phyloP scores from a whole-genome alignment of 2,329 filamentous ascomycete genomes.

The Amylocarpus encephaloides region DNA sequence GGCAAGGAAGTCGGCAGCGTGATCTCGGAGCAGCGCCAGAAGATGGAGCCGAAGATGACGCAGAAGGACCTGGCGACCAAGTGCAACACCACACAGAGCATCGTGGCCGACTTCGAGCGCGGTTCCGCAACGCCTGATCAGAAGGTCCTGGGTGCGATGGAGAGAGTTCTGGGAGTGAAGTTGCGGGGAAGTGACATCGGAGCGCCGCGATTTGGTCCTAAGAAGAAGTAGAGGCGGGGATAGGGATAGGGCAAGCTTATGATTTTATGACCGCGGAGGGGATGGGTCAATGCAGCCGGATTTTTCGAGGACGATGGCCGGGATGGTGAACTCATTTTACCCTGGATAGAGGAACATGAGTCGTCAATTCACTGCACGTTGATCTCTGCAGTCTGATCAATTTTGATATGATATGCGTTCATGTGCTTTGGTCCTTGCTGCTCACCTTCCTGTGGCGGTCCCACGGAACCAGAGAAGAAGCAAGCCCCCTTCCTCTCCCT shows the following conservation, averaged over 20 bases:
- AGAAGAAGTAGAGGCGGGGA: constrained; percentile 22
- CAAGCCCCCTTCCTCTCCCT: too few relatives aligned
- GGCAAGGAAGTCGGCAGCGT: constrained; percentile 74
- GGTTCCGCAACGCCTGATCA: constrained; percentile 75
- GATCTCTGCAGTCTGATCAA: too few relatives aligned
- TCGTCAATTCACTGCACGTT: too few relatives aligned
- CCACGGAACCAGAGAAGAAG: too few relatives aligned
- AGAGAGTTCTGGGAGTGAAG: constrained; percentile 82
- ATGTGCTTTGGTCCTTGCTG: too few relatives aligned
- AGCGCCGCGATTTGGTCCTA: constrained; percentile 65
- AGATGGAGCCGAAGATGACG: constrained; percentile 89
- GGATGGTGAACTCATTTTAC: background rate
- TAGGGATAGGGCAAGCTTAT: background rate
- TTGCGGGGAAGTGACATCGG: constrained; percentile 82
- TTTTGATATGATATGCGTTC: too few relatives aligned
- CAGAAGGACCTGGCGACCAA: constrained; percentile 83
- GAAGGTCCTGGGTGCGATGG: constrained; percentile 71
- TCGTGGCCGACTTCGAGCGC: constrained; percentile 81
- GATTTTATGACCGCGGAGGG: constrained; percentile 1
- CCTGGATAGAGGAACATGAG: background rate
- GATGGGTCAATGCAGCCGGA: too few relatives aligned
- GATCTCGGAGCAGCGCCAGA: constrained; percentile 72
- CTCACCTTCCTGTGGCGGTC: too few relatives aligned
- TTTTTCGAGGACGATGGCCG: background rate
- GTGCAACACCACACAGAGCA: constrained; percentile 76